These are phyloP conservation scores for Ceriops tagal DNA, from an alignment of 345 rosid species.

Conservation along the genomic window DNA sequence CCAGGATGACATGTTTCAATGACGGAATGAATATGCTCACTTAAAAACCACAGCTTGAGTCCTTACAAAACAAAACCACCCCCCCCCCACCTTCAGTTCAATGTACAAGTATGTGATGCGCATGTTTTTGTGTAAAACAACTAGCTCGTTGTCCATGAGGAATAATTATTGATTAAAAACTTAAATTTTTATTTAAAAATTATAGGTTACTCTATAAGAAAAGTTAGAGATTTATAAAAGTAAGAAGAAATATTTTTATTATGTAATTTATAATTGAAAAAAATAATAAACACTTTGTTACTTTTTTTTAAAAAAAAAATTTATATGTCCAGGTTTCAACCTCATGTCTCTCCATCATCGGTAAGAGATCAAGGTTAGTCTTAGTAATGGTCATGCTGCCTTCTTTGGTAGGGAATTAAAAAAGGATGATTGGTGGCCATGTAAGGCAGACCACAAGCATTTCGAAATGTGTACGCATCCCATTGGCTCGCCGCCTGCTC, in stretches of 20 bases:
- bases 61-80: neutral
- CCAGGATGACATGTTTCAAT: constrained; percentile 18
- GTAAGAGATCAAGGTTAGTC: no score
- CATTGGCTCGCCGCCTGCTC: constrained; percentile 10
- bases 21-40: constrained; percentile 29
- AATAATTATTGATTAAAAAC: no score
- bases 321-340: neutral
- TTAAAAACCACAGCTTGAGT: constrained; percentile 5
- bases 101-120: neutral
- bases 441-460: constrained; percentile 12
- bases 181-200: no score
- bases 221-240: no score
- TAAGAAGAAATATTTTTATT: no score
- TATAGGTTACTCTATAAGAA: no score
- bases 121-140: no score
- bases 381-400: no score
- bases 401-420: no score
- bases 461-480: constrained; percentile 17
- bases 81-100: neutral
- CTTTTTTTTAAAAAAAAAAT: neutral
- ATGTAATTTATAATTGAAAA: no score
- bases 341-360: no score
- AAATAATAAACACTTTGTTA: neutral
- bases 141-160: no score
- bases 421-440: constrained; percentile 13